Base-by-base conservation (phyloP, 225 moss, liverwort and hornwort genomes). In the Thuidium tamariscinum region DNA sequence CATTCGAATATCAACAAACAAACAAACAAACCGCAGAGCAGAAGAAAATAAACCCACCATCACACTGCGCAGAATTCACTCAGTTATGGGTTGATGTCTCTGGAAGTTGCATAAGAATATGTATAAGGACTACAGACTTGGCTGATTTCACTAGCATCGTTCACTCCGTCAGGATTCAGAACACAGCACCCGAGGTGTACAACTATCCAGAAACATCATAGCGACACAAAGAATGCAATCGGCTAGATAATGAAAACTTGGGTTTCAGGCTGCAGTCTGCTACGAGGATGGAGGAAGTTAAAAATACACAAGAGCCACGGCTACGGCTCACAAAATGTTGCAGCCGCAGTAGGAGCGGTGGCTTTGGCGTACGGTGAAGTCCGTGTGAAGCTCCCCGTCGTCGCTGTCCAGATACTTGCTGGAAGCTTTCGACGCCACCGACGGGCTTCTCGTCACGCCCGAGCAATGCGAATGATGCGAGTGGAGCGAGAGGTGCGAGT, bases 341-440 rank as follows among this genome's bases (percentile, higher is more conserved):
- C 91, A 91, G 42, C 91, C 82, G 87, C 91, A 91, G 84, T 89
- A 87, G 77, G 89, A 84, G 19, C 88, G 89, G 44, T 87, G 86
- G 36, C 61, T 81, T 68, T 84, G 89, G 57, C 91, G 77, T 41
- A 77, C 66, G 41, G 57, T 65, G 29, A 89, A 72, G 29, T 89
- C 91, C 41, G 54, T 27, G 19, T 78, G 39, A 7, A 54, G 63
- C 55, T 80, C 80, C 59, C 86, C 87, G 6, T 84, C 86, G 54
- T 91, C 91, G 60, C 87, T 87, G 61, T 91, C 89, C 64, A 74
- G 21, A 46, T 77, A 77, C 89, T 89, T 91, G 77, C 87, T 91
- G 71, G 91, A 91, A 12, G 89, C 84, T 48, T 86, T 91, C 23
- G 89, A 91, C 12, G 70, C 64, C 72, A 89, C 87, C 2, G 91